phyloP scores from a whole-genome alignment of 208 protist genomes.

The Acanthamoeba culbertsoni region DNA sequence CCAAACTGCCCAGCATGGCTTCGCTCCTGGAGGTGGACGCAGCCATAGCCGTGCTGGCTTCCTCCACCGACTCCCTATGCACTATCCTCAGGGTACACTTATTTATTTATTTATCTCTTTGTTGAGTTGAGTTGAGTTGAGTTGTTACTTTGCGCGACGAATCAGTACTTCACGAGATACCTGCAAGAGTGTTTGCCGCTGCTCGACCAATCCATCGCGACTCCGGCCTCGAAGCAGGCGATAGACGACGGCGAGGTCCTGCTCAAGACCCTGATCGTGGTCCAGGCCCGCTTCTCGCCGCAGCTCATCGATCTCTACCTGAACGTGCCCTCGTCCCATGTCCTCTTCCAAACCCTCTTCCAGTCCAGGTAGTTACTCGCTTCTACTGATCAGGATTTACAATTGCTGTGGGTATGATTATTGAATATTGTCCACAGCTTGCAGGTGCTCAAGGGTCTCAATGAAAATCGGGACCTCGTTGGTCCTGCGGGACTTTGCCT shows the following conservation, averaged over 20 bases:
- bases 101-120: not conserved
- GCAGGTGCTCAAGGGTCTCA: conserved; percentile 29
- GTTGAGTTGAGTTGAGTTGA: not conserved
- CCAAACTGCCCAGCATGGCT: not conserved
- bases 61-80: not conserved
- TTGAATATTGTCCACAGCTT: not conserved
- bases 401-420: not conserved
- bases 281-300: not conserved
- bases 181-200: conserved; percentile 13
- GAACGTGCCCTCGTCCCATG: not conserved
- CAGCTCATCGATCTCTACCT: conserved; percentile 6
- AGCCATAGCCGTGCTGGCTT: not conserved
- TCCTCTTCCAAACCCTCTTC: not conserved
- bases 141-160: not conserved
- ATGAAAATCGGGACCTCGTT: conserved; percentile 12
- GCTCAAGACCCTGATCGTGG: conserved; percentile 37
- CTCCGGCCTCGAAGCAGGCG: not conserved
- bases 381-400: not conserved
- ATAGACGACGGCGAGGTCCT: conserved; percentile 10
- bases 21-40: not conserved
- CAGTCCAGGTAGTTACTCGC: not conserved
- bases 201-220: conserved; percentile 21
- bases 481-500: not conserved
- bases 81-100: not conserved
- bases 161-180: not conserved